These are phyloP conservation scores for Fusarium pseudoanthophilum DNA, from an alignment of 2,329 filamentous ascomycete species.

Conservation along the genomic window DNA sequence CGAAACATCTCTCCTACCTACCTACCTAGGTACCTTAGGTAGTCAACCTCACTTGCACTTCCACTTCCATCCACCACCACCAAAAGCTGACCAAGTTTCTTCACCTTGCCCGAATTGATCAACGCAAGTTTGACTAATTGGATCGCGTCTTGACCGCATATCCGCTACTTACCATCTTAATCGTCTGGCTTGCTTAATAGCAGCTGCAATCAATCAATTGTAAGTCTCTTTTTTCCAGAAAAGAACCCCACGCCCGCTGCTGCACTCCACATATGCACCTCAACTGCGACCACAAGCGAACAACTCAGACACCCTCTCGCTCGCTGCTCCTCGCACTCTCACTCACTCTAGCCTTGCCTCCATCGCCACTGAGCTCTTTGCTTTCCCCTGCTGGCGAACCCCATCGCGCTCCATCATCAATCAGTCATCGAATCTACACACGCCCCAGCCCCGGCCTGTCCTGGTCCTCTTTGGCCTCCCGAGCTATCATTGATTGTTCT, in stretches of 20 bases:
- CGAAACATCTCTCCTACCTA: conserved; percentile 9
- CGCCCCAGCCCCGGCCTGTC: conserved; percentile 22
- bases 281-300: conserved; percentile 44
- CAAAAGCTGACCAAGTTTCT: conserved; percentile 10
- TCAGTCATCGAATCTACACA: conserved; percentile 21
- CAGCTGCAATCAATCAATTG: conserved; percentile 5
- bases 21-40: neutral
- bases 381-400: conserved; percentile 32
- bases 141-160: conserved; percentile 27
- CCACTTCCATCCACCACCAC: neutral
- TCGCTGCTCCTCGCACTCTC: conserved; percentile 21
- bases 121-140: neutral
- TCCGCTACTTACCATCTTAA: conserved; percentile 17
- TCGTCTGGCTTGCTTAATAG: conserved; percentile 23
- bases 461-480: conserved; percentile 10
- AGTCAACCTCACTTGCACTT: conserved; percentile 5
- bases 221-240: conserved; percentile 42
- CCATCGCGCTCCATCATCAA: conserved; percentile 21
- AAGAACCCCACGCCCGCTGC: conserved; percentile 52
- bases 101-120: conserved; percentile 3
- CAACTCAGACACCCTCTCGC: conserved; percentile 49
- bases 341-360: conserved; percentile 23
- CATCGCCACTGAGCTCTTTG: conserved; percentile 11
- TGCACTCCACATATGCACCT: conserved; percentile 47
- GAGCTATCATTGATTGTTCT: conserved; percentile 9